Evolutionary conservation across 106 monocot genomes (phyloP).

Genomic region (Dendrobium officinale): DNA sequence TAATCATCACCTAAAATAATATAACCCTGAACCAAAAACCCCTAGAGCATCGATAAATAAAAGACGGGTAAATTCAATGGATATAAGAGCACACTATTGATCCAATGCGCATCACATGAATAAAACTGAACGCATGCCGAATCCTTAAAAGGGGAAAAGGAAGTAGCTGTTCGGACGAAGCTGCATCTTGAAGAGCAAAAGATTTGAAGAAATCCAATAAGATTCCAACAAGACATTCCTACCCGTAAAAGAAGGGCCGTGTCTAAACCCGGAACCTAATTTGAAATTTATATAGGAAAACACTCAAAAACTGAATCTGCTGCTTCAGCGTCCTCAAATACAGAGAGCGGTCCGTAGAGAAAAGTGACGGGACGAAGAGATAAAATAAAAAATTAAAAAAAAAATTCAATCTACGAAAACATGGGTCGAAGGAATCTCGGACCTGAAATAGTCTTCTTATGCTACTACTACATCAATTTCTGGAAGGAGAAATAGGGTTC

Average conservation of each 20-base stretch:
- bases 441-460: background rate
- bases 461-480: background rate
- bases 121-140: background rate
- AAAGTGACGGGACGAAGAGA: background rate
- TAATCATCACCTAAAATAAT: background rate
- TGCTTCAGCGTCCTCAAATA: background rate
- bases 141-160: background rate
- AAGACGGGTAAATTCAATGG: background rate
- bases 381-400: too few relatives aligned
- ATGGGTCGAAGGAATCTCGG: background rate
- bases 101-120: background rate
- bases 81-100: background rate
- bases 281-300: background rate
- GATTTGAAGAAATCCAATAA: background rate
- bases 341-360: background rate
- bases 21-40: background rate
- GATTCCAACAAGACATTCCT: background rate
- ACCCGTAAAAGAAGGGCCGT: background rate
- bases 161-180: background rate
- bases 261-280: background rate
- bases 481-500: slow-evolving; percentile 6
- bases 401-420: background rate
- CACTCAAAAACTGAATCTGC: background rate
- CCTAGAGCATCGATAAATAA: background rate
- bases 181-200: background rate